Base-by-base conservation (phyloP, 108 stramenopile genomes). In the Nitzschia putrida region DNA sequence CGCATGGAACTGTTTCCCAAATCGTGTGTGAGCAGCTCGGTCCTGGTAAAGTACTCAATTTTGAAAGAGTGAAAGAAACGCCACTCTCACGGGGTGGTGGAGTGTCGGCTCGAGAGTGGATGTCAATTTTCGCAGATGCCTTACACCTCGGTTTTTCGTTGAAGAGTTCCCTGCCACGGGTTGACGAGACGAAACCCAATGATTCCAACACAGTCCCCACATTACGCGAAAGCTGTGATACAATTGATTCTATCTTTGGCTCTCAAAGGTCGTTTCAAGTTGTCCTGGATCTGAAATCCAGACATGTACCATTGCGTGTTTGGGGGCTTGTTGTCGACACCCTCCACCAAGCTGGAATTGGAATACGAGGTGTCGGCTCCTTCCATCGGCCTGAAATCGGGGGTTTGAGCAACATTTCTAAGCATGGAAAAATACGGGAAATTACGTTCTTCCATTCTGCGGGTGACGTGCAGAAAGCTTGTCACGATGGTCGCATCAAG, bases 61-160 rank as follows among this genome's bases (percentile, higher is more conserved):
- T 85, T 68, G 87, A 85, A 29, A 80, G 93, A 13, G 84, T 94
- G 0, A 85, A 88, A 66, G 69, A 87, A 29, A 87, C 88, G 0
- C 80, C 89, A 42, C 80, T 86, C 38, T 88, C 90, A 8, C 77
- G 92, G 26, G 93, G 93, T 11, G 93, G 93, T 37, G 93, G 93
- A 16, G 92, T 94, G 37, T 86, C 82, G 57, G 88, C 89, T 10
- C 66, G 83, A 10, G 87, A 92, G 41, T 94, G 93, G 93, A 74
- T 94, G 63, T 77, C 87, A 18, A 74, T 91, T 18, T 94, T 85
- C 67, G 74, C 88, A 5, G 84, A 90, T 75, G 83, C 90, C 7
- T 68, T 94, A 64, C 80, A 71, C 49, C 51, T 94, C 38, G 90
- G 88, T 7, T 50, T 57, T 23, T 60, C 34, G 42, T 16, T 50